Conservation (phyloP, 2,329 filamentous ascomycete genomes). For the Alternaria arborescens region DNA sequence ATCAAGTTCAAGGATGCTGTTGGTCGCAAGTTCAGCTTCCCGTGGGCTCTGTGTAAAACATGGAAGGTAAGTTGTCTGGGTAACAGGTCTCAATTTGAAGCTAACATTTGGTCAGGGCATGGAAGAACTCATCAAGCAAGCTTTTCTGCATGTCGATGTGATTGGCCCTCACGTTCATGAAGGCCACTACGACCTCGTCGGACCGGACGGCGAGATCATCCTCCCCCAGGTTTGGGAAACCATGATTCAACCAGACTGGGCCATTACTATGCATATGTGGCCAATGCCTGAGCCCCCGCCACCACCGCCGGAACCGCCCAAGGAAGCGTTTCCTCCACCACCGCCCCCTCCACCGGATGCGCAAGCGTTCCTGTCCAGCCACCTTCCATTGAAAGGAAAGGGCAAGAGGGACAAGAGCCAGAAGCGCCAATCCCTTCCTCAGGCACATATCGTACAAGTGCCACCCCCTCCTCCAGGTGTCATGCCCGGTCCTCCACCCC, state of each 20-base stretch:
- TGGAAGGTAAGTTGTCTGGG: constrained; percentile 63
- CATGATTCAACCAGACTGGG: constrained; percentile 58
- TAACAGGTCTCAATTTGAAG: background rate
- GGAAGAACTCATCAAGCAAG: constrained; percentile 60
- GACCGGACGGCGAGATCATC: constrained; percentile 60
- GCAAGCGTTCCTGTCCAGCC: constrained; percentile 21
- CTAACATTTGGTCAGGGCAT: constrained; percentile 75
- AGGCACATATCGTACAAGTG: constrained; percentile 22
- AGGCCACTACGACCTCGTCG: constrained; percentile 59
- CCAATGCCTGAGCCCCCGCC: constrained; percentile 50
- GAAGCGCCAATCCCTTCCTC: constrained; percentile 22
- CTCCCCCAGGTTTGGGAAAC: constrained; percentile 60
- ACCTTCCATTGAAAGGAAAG: constrained; percentile 25
- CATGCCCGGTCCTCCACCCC: constrained; percentile 6
- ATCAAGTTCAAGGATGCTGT: constrained; percentile 46
- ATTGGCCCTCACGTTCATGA: constrained; percentile 57
- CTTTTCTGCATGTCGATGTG: constrained; percentile 58
- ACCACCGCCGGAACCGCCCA: constrained; percentile 17
- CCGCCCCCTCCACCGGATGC: constrained; percentile 28
- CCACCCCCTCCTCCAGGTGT: constrained; percentile 7
- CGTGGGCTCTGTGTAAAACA: constrained; percentile 38
- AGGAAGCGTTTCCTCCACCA: constrained; percentile 16
- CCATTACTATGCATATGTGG: constrained; percentile 61
- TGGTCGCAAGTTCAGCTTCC: constrained; percentile 42
- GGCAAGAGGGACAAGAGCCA: constrained; percentile 24